Evolutionary conservation across 2,329 filamentous ascomycete genomes (phyloP).

Genomic region (Cryoendolithus antarcticus): DNA sequence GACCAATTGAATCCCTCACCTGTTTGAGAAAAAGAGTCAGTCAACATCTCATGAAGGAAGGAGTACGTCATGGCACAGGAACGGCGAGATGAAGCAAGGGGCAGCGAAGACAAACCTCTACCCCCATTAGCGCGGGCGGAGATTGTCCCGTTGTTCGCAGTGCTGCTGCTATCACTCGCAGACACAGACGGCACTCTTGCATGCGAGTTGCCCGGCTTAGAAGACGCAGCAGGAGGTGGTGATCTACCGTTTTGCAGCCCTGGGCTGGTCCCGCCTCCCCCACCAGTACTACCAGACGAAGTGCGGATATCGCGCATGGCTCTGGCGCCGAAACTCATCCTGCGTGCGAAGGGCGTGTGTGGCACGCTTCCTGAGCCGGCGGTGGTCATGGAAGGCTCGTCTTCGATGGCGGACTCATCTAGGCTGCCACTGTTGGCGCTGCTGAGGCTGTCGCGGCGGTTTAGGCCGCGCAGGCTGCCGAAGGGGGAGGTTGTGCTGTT

Average conservation of each 20-base stretch:
- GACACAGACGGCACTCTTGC: constrained; percentile 9
- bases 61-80: too few relatives aligned
- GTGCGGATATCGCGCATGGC: constrained; percentile 59
- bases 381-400: constrained; percentile 39
- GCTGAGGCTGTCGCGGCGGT: constrained; percentile 30
- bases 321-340: constrained; percentile 81
- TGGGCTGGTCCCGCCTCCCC: constrained; percentile 16
- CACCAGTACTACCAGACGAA: constrained; percentile 36
- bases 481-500: constrained; percentile 29
- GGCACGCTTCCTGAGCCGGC: constrained; percentile 37
- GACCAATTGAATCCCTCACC: constrained; percentile 96
- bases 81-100: constrained; percentile 1
- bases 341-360: constrained; percentile 63
- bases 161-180: constrained; percentile 5
- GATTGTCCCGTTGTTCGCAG: constrained; percentile 27
- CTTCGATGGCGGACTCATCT: constrained; percentile 39
- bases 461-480: constrained; percentile 26
- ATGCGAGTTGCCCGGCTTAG: constrained; percentile 2
- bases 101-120: constrained; percentile 43
- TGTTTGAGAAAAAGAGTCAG: constrained; percentile 38
- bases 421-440: constrained; percentile 30
- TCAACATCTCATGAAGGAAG: too few relatives aligned
- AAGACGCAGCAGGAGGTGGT: constrained; percentile 16
- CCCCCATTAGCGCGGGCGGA: constrained; percentile 42
- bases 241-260: constrained; percentile 24